Percentiles rank a stretch among this genome's conserved stretches.
Evolutionary conservation across 306 rosid species (phyloP).

Genomic region (Oxytropis ochrocephala): DNA sequence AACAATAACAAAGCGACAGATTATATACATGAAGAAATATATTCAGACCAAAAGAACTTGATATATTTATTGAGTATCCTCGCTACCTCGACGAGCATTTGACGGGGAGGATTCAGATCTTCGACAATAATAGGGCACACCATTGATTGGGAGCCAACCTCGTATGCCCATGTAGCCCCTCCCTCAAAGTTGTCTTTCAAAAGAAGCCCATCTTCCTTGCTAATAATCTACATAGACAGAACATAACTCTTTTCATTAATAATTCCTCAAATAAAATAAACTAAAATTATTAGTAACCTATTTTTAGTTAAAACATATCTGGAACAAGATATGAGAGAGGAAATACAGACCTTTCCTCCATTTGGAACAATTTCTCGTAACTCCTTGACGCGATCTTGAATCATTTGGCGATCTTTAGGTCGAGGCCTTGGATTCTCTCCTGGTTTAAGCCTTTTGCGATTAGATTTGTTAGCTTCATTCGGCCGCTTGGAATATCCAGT

Average conservation of each 20-base stretch:
- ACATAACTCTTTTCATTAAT: not conserved
- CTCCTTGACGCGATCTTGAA: no score
- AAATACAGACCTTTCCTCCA: slow-evolving; percentile 75
- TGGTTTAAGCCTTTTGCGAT: no score
- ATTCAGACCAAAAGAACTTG: no score
- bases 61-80: no score
- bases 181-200: slow-evolving; percentile 81
- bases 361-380: no score
- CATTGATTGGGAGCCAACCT: slow-evolving; percentile 82
- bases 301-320: not conserved
- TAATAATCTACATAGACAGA: slow-evolving; percentile 49
- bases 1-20: no score
- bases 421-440: no score
- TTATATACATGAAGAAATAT: no score
- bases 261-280: slow-evolving; percentile 2
- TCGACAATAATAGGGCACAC: slow-evolving; percentile 86
- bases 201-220: no score
- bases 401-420: no score
- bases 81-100: slow-evolving; percentile 89
- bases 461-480: no score
- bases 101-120: slow-evolving; percentile 85
- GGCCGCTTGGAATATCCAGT: no score
- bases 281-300: not conserved
- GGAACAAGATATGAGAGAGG: not conserved
- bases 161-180: slow-evolving; percentile 96